Base-by-base conservation (phyloP, 345 rosid species). In the Hevea brasiliensis region DNA sequence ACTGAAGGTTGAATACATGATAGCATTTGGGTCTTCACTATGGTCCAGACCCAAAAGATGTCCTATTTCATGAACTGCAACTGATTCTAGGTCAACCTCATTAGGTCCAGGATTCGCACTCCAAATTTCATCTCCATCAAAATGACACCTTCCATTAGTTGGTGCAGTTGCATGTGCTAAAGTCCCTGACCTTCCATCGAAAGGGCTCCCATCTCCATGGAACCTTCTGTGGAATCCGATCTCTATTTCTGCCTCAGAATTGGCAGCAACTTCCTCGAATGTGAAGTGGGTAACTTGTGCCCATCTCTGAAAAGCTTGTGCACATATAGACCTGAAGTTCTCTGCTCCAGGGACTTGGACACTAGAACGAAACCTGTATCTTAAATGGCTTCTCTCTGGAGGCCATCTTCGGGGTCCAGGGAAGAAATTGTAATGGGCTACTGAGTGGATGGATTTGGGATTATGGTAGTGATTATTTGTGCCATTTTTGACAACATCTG, bases 241-340 rank as follows among this genome's bases (percentile, higher is more conserved):
- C 18, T 23, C 37, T 3, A 81, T 53, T 29, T 81, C 53, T 2
- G 81, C 78, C 1, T 17, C 8, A 2, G 56, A 42, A 37, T 53
- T 41, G 0, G 6, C n/a, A 0, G 18, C 5, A 0, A 54, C 69
- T 29, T 40, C 77, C 55, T 56, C n/a, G 21, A 84, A 84, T 7
- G 59, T 73, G 71, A 78, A 84, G 0, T 23, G 60, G 21, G 77
- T 64, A 2, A 81, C 81, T 0, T 61, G n/a, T 0, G 72, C 62
- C 86, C 81, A 84, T 21, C 70, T 54, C 29, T 63, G 44, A 23
- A 84, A 83, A 35, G 81, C 80, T n/a, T 61, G 63, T n/a, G 65
- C 20, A 57, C 76, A 74, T 12, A 61, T 68, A 4, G 68, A 59
- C 64, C 75, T 64, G 37, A 72, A 11, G 48, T 56, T 59, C 41